Evolutionary conservation across 2,329 filamentous ascomycete genomes (phyloP).

Genomic region (Aphanocladium album): DNA sequence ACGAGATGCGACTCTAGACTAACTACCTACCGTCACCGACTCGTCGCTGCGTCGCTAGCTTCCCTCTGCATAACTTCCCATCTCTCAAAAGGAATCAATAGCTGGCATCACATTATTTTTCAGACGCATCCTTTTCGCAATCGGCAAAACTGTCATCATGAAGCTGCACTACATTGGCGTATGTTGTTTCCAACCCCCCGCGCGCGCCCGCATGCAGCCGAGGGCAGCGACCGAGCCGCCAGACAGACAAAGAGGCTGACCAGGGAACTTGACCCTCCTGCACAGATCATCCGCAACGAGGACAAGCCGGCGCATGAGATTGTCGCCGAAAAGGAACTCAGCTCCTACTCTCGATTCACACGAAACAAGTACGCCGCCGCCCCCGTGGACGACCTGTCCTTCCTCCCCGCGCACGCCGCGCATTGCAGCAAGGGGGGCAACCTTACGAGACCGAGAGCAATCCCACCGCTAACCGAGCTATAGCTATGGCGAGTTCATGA

Average conservation of each 20-base stretch:
- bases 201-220: slow-evolving; percentile 21
- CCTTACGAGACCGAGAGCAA: not conserved
- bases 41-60: slow-evolving; percentile 2
- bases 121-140: not conserved
- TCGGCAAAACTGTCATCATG: slow-evolving; percentile 49
- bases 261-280: slow-evolving; percentile 2
- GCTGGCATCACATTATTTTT: not conserved
- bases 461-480: slow-evolving; percentile 14
- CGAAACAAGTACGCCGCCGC: slow-evolving; percentile 55
- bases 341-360: slow-evolving; percentile 75
- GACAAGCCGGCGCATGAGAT: slow-evolving; percentile 72
- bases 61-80: slow-evolving; percentile 6
- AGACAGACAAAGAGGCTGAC: slow-evolving; percentile 14
- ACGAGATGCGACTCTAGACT: slow-evolving; percentile 7
- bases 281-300: slow-evolving; percentile 76
- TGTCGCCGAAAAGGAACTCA: slow-evolving; percentile 70
- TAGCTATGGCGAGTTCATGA: slow-evolving; percentile 64
- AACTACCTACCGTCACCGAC: slow-evolving; percentile 13
- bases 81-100: not conserved
- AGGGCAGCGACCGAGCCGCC: slow-evolving; percentile 5
- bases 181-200: slow-evolving; percentile 33
- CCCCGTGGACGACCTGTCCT: not conserved
- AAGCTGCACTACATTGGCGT: slow-evolving; percentile 87
- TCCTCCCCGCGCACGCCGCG: not conserved
- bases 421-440: not conserved